These are phyloP conservation scores for Diversispora epigaea DNA, from an alignment of 192 early-diverging fungal species.

Conservation along the genomic window DNA sequence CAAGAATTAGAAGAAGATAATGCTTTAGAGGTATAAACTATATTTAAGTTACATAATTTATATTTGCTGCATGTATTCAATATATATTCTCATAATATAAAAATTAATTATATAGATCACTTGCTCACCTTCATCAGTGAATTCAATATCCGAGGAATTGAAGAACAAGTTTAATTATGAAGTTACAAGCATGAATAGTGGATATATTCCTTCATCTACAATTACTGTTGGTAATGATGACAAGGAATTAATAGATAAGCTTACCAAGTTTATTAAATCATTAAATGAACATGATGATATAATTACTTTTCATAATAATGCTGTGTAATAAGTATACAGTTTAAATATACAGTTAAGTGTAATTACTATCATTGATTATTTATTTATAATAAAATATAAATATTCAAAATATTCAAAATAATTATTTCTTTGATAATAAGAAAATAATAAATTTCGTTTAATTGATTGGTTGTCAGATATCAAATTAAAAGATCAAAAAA, in stretches of 20 bases:
- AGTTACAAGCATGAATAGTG: constrained; percentile 56
- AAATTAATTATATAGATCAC: constrained; percentile 35
- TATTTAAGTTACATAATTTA: not conserved
- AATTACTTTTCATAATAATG: constrained; percentile 57
- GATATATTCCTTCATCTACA: constrained; percentile 52
- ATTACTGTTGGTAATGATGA: constrained; percentile 45
- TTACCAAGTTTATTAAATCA: constrained; percentile 51
- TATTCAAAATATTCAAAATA: no score
- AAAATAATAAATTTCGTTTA: no score
- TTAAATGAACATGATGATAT: constrained; percentile 68
- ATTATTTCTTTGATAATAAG: no score
- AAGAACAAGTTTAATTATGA: constrained; percentile 48
- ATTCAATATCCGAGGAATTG: constrained; percentile 47
- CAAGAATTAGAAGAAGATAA: constrained; percentile 45
- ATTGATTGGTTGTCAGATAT: no score
- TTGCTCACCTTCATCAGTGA: constrained; percentile 54
- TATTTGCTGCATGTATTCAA: not conserved
- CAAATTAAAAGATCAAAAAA: no score
- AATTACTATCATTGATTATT: no score
- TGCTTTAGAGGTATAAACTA: constrained; percentile 46
- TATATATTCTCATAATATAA: not conserved
- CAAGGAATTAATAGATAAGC: constrained; percentile 39
- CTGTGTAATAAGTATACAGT: constrained; percentile 11
- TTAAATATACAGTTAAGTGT: not conserved
- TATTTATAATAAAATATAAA: no score